A percentile compares a stretch with the other conserved stretches of the same genome.
These are phyloP conservation scores for Solanum aculeatissimum DNA, from an alignment of 305 asterid species.

Conservation along the genomic window DNA sequence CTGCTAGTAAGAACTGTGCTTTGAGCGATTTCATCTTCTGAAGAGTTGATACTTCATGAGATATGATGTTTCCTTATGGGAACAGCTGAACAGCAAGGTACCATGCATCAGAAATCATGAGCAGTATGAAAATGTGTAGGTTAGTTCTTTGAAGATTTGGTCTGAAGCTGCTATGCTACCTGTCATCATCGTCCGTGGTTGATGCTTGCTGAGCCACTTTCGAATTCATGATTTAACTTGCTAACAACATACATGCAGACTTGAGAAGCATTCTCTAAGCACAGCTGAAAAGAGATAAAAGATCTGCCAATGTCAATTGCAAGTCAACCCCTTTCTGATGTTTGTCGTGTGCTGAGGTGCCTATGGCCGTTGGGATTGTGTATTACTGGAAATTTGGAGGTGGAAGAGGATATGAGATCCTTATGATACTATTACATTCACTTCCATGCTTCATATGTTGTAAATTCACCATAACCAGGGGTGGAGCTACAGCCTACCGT, in stretches of 20 bases:
- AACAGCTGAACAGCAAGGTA: background rate
- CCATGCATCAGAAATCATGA: background rate
- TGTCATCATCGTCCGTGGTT: background rate
- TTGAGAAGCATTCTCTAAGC: background rate
- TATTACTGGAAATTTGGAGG: background rate
- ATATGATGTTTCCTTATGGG: background rate
- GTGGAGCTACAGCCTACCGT: background rate
- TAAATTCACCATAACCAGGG: background rate
- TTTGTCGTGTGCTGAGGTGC: background rate
- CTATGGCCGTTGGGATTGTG: background rate
- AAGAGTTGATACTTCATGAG: slow-evolving; percentile 2
- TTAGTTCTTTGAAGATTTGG: background rate
- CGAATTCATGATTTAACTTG: background rate
- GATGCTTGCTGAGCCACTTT: background rate
- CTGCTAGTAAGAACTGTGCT: slow-evolving; percentile 8
- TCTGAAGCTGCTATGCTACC: background rate
- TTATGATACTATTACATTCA: background rate
- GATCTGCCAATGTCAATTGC: background rate
- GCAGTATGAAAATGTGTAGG: background rate
- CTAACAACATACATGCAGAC: background rate
- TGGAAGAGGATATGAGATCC: background rate
- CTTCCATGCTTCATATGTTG: background rate
- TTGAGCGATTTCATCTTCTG: slow-evolving; percentile 69
- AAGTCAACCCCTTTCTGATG: background rate
- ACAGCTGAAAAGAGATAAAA: background rate